These are phyloP conservation scores for Tulasnella sp. DNA, from an alignment of 768 basidiomycete species.

Conservation along the genomic window DNA sequence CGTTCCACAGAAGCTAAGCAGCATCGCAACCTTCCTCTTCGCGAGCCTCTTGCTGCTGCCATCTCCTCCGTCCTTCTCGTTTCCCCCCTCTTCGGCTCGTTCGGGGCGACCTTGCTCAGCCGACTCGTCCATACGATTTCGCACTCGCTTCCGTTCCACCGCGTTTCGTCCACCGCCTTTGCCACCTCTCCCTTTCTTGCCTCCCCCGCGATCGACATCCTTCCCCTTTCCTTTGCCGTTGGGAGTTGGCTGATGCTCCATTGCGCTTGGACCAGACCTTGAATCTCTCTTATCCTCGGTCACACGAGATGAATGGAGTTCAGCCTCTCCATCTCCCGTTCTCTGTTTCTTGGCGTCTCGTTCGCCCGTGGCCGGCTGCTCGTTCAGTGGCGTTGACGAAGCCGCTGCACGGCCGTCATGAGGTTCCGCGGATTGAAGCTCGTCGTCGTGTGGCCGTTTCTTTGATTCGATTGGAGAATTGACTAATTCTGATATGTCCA, in stretches of 20 bases:
- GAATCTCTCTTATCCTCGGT: not conserved
- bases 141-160: not conserved
- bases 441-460: not conserved
- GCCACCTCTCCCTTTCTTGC: not conserved
- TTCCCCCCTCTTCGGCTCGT: not conserved
- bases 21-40: conserved; percentile 76
- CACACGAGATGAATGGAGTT: not conserved
- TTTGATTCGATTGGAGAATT: not conserved
- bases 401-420: not conserved
- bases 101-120: not conserved
- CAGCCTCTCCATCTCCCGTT: not conserved
- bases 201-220: not conserved
- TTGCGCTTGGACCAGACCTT: not conserved
- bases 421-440: not conserved
- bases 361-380: not conserved
- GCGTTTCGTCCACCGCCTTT: not conserved
- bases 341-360: not conserved
- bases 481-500: not conserved
- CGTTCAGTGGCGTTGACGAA: not conserved
- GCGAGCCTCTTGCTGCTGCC: conserved; percentile 40
- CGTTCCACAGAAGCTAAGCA: conserved; percentile 88
- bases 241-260: not conserved
- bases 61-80: not conserved
- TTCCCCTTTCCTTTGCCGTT: not conserved
- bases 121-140: not conserved